These are phyloP conservation scores for Termitomyces heimii DNA, from an alignment of 768 basidiomycete genomes.

Conservation along the genomic window DNA sequence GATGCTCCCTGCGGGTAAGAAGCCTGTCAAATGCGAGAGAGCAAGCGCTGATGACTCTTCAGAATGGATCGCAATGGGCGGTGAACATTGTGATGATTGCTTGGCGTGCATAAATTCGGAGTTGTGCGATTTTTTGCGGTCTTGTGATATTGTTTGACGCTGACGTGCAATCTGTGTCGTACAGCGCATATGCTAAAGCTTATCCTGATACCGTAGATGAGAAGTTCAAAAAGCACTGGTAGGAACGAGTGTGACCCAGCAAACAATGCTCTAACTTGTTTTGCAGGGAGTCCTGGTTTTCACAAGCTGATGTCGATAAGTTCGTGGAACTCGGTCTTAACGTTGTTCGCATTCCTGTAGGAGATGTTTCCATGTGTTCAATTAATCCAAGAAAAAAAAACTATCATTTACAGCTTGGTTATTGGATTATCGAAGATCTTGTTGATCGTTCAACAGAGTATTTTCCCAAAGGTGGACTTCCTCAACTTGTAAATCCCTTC, in stretches of 20 bases:
- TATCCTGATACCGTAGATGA: slow-evolving; percentile 54
- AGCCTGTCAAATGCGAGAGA: not conserved
- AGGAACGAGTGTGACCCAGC: not conserved
- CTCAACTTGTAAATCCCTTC: slow-evolving; percentile 45
- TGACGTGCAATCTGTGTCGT: not conserved
- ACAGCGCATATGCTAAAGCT: slow-evolving; percentile 54
- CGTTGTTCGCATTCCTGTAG: slow-evolving; percentile 70
- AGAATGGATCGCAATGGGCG: slow-evolving; percentile 78
- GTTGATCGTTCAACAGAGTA: slow-evolving; percentile 57
- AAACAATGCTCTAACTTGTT: not conserved
- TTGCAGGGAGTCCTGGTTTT: slow-evolving; percentile 67
- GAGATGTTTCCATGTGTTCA: slow-evolving; percentile 13
- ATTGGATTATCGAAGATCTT: slow-evolving; percentile 74
- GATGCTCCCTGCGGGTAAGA: slow-evolving; percentile 68
- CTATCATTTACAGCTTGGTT: slow-evolving; percentile 50
- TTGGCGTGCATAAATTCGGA: slow-evolving; percentile 60
- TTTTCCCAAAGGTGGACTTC: slow-evolving; percentile 66
- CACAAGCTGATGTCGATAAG: slow-evolving; percentile 49
- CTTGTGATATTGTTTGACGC: not conserved
- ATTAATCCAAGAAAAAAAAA: not conserved
- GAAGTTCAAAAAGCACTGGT: slow-evolving; percentile 64
- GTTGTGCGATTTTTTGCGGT: slow-evolving; percentile 38
- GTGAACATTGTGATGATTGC: slow-evolving; percentile 53
- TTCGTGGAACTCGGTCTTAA: slow-evolving; percentile 57
- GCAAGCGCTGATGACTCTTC: not conserved